Conservation (phyloP, 306 rosid genomes). For the Quillaja saponaria region DNA sequence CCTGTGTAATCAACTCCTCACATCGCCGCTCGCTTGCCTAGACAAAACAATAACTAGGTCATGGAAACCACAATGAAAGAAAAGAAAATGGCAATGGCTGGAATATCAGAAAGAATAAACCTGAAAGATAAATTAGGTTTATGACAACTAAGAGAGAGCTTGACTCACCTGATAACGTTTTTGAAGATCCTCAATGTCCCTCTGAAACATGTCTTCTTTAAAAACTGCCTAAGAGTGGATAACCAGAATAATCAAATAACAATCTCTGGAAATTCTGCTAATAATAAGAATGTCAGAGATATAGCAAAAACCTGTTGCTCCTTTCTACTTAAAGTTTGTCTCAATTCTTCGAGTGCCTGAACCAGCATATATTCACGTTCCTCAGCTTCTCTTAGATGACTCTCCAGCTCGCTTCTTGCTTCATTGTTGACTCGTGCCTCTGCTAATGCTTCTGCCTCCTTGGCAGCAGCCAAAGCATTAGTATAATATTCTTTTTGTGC, state of each 20-base stretch:
- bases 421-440: constrained; percentile 88
- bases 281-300: constrained; percentile 26
- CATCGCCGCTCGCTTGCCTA: constrained; percentile 99
- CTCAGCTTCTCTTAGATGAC: constrained; percentile 78
- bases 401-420: constrained; percentile 93
- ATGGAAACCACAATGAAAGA: constrained; percentile 31
- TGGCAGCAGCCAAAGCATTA: constrained; percentile 86
- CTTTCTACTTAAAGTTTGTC: constrained; percentile 89
- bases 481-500: constrained; percentile 86
- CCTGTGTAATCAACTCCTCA: constrained; percentile 94
- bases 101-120: constrained; percentile 25
- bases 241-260: constrained; percentile 17
- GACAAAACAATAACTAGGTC: constrained; percentile 32
- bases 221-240: constrained; percentile 65
- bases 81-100: constrained; percentile 15
- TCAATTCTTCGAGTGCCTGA: constrained; percentile 91
- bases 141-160: constrained; percentile 30
- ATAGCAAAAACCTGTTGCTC: constrained; percentile 84
- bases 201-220: constrained; percentile 88
- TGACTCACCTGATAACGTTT: constrained; percentile 93
- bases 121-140: constrained; percentile 1
- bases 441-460: constrained; percentile 96
- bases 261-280: constrained; percentile 20
- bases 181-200: constrained; percentile 95
- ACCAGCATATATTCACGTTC: constrained; percentile 96